Evolutionary conservation across 2,329 filamentous ascomycete species (phyloP), one percentile per base, ranked within the genome.

Genomic region (Fusarium sp.): DNA sequence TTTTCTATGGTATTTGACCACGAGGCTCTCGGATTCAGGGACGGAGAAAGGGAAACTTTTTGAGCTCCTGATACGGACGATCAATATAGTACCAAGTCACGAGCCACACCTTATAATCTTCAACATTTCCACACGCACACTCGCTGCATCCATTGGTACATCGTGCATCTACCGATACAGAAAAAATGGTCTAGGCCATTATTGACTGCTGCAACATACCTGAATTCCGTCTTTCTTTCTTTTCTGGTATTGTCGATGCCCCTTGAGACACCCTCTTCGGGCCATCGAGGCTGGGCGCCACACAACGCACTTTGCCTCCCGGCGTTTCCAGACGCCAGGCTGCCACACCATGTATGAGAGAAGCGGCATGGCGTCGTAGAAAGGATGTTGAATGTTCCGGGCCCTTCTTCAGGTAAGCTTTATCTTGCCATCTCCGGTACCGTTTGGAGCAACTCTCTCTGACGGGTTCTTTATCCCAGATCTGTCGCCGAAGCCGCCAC

Each of bases 261-360:
- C 37, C 56, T 51, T 49, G 48, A 61, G 66, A 51, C 56, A 57
- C 59, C 58, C 45, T 61, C 51, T 65, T 63, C 23, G 65, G 55
- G 54, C 45, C 49, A 66, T 72, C 58, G 66, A 72, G 61, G 57
- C 70, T 72, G 65, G 66, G 41, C 70, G 70, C 66, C 70, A 72
- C 70, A 56, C 57, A 70, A 67, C 59, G 57, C 70, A 69, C 62
- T 74, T 76, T 66, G 73, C 69, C 63, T 73, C 66, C 45, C 27
- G 57, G 73, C 69, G 69, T 63, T 70, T 70, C 66, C 61, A 63
- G 66, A 76, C 60, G 37, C 60, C 61, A 58, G 62, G 56, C 48
- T 61, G 48, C 69, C 70, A 70, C 65, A 63, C 63, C 62, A 39
- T 73, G 37, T 42, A 56, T 41, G 70, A 52, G 54, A 70, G 45